Evolutionary conservation across 371 early-diverging fungal species (phyloP).

Genomic region (Rhizopus delemar): DNA sequence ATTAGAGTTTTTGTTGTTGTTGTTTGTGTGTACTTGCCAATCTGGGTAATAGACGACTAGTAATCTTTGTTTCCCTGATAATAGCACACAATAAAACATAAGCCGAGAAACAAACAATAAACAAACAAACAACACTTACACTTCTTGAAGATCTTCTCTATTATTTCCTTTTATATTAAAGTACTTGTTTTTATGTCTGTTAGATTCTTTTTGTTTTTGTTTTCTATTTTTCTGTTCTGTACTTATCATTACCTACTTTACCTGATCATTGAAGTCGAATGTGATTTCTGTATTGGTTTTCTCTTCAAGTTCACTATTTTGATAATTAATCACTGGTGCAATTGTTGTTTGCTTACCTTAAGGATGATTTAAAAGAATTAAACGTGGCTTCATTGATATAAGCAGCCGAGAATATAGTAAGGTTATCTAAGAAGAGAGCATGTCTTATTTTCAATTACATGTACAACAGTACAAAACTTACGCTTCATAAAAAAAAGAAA

Average conservation of each 20-base stretch:
- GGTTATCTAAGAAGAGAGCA: background rate
- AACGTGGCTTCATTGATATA: background rate
- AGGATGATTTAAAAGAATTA: background rate
- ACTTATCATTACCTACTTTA: slow-evolving; percentile 8
- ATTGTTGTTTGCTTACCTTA: background rate
- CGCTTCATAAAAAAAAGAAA: background rate
- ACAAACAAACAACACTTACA: slow-evolving; percentile 17
- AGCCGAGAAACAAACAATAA: no score
- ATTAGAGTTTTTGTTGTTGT: background rate
- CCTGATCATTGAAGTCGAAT: slow-evolving; percentile 22
- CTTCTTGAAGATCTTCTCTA: slow-evolving; percentile 8
- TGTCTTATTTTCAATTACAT: no score
- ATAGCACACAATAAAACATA: no score
- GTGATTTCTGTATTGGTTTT: slow-evolving; percentile 11
- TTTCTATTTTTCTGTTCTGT: background rate
- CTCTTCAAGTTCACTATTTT: slow-evolving; percentile 3
- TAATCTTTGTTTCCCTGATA: no score
- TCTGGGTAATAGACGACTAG: no score
- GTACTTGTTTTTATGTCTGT: slow-evolving; percentile 11
- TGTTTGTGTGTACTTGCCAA: background rate
- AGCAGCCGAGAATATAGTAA: background rate
- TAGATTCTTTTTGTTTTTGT: background rate
- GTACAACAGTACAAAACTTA: background rate
- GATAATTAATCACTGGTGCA: background rate
- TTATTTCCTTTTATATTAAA: slow-evolving; percentile 25